Evolutionary conservation across 2,329 filamentous ascomycete species (phyloP), one percentile per base, ranked within the genome.

Genomic region (Hortaea werneckii): DNA sequence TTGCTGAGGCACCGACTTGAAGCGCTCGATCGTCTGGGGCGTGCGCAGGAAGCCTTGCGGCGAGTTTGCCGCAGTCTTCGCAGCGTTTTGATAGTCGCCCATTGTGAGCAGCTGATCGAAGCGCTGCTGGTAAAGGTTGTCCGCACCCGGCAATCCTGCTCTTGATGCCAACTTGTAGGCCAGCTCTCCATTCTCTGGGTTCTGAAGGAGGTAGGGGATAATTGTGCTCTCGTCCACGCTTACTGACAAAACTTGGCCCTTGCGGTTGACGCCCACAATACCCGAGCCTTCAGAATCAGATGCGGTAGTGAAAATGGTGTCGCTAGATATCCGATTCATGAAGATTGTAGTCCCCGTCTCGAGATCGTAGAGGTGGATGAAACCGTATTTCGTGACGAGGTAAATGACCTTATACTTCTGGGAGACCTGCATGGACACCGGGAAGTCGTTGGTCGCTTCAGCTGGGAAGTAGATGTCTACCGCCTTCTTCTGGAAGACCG

Each of bases 271-370:
- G 57, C 87, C 88, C 44, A 98, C 78, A 52, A 98, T 84, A 58
- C 94, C 94, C 40, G 83, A 80, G 12, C 87, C 94, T 20, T 88
- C 82, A 45, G 78, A 77, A 65, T 98, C 92, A 32, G 82, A 73
- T 40, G 87, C 84, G 13, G 89, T 95, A 27, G 90, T 94, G 72
- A 98, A 98, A 65, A 98, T 96, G 27, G 92, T 98, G 65, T 98
- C 92, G 73, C 88, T 95, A 30, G 92, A 98, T 61, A 98, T 98
- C 58, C 94, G 85, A 76, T 98, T 98, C 88, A 98, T 94, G 78
- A 95, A 98, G 64, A 98, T 92, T 65, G 87, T 94, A 9, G 85
- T 85, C 48, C 87, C 94, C 6, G 86, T 92, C 73, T 98, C 94
- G 47, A 98, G 80, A 62, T 98, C 94, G 70, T 98, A 96, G 26